A percentile compares a stretch with the other conserved stretches of the same genome.
Evolutionary conservation across 2,329 filamentous ascomycete genomes (phyloP).

Genomic region (Curvularia sp.): DNA sequence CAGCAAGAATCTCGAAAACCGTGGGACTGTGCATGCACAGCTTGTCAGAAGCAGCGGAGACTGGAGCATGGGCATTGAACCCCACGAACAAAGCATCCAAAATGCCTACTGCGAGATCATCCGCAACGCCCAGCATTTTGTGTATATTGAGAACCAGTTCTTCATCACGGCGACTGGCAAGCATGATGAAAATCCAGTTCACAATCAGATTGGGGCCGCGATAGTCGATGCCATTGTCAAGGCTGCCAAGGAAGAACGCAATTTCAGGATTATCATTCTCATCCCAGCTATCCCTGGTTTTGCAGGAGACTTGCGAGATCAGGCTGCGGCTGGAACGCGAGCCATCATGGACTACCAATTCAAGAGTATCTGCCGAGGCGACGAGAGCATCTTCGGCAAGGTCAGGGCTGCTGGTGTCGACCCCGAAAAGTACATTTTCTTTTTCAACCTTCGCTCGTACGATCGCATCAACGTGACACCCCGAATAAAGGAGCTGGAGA

Average conservation of each 20-base stretch:
- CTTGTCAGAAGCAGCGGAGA: constrained; percentile 88
- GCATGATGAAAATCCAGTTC: constrained; percentile 82
- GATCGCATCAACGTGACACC: constrained; percentile 88
- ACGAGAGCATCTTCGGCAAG: constrained; percentile 87
- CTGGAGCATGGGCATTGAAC: constrained; percentile 89
- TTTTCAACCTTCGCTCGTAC: constrained; percentile 93
- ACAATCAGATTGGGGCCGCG: constrained; percentile 84
- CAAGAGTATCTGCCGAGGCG: constrained; percentile 90
- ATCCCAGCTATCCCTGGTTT: constrained; percentile 95
- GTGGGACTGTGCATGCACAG: constrained; percentile 81
- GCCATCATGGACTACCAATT: constrained; percentile 99
- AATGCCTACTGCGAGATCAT: constrained; percentile 88
- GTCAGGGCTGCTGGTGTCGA: constrained; percentile 77
- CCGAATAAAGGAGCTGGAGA: constrained; percentile 74
- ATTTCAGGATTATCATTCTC: constrained; percentile 88
- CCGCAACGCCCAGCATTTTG: constrained; percentile 83
- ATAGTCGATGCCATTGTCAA: constrained; percentile 90
- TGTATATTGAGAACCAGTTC: constrained; percentile 99
- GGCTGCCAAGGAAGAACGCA: constrained; percentile 80
- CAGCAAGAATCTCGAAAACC: constrained; percentile 63
- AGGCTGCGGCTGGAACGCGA: constrained; percentile 79
- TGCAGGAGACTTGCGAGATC: constrained; percentile 84
- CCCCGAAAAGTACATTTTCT: constrained; percentile 79
- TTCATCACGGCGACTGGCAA: constrained; percentile 82
- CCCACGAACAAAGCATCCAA: constrained; percentile 80